These are phyloP conservation scores for Leccinellum albellum DNA, from an alignment of 768 basidiomycete genomes.

Conservation along the genomic window DNA sequence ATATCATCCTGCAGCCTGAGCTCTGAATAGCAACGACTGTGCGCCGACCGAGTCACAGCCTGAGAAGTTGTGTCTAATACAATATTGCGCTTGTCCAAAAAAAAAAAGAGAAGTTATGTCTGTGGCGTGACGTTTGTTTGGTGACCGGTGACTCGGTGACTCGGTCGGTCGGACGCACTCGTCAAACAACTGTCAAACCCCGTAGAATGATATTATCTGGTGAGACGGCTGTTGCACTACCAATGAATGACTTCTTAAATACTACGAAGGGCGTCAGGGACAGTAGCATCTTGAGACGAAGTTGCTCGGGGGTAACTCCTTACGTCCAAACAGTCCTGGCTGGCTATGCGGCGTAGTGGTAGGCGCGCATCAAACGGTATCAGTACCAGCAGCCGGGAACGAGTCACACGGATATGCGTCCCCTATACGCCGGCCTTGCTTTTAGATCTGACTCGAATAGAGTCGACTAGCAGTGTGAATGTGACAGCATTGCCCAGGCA, in stretches of 20 bases:
- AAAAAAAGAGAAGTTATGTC: too few species aligned
- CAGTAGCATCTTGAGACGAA: background rate
- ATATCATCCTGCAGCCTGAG: background rate
- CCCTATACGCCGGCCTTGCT: background rate
- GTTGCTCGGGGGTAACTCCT: background rate
- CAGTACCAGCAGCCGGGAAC: background rate
- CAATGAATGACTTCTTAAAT: background rate
- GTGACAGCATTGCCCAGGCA: background rate
- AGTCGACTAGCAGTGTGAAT: background rate
- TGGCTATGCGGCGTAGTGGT: too few species aligned
- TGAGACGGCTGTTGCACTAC: background rate
- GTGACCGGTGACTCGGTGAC: background rate
- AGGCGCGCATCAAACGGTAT: background rate
- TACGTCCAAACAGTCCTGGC: background rate
- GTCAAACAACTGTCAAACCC: too few species aligned
- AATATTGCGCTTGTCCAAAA: too few species aligned
- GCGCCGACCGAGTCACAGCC: background rate
- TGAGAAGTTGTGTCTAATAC: too few species aligned
- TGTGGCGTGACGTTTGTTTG: background rate
- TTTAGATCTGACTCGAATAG: conserved; percentile 2
- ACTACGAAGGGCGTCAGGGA: background rate
- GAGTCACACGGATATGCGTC: background rate
- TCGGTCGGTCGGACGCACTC: too few species aligned
- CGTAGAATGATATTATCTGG: background rate
- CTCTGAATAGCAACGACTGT: background rate